Percentiles rank a stretch among this genome's conserved stretches.
These are phyloP conservation scores for Aechmea fasciata DNA, from an alignment of 176 grass and related monocot genomes.

Conservation along the genomic window DNA sequence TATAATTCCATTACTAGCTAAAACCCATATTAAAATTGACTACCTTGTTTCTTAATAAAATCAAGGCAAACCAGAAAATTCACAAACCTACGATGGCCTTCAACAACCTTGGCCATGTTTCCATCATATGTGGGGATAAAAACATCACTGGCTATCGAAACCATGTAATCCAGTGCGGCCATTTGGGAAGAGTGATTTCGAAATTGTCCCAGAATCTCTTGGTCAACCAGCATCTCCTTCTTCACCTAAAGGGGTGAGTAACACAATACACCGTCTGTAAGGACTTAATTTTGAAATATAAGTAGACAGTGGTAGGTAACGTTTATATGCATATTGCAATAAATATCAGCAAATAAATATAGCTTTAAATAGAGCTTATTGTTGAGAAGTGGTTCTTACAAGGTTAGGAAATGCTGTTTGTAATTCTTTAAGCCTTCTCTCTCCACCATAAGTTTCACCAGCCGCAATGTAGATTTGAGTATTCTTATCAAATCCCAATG, in stretches of 20 bases:
- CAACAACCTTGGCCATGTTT: slow-evolving; percentile 87
- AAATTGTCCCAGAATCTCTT: slow-evolving; percentile 54
- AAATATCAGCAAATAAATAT: slow-evolving; percentile 5
- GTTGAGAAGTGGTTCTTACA: slow-evolving; percentile 29
- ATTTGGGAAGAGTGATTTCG: slow-evolving; percentile 96
- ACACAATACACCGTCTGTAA: slow-evolving; percentile 15
- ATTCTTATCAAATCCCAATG: slow-evolving; percentile 55
- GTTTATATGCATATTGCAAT: not conserved
- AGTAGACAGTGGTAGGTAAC: not conserved
- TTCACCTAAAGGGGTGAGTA: slow-evolving; percentile 49
- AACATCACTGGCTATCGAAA: slow-evolving; percentile 79
- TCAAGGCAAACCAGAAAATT: not conserved
- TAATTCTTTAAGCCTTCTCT: slow-evolving; percentile 58
- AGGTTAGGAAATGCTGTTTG: slow-evolving; percentile 60
- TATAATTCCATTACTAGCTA: not conserved
- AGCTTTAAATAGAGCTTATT: not conserved
- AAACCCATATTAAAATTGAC: not conserved
- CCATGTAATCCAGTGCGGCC: slow-evolving; percentile 94
- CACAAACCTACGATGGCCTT: slow-evolving; percentile 80
- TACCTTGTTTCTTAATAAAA: not conserved
- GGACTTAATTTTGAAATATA: not conserved
- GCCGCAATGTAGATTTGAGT: slow-evolving; percentile 74
- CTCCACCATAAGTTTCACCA: slow-evolving; percentile 82
- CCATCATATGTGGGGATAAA: slow-evolving; percentile 87
- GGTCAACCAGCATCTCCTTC: slow-evolving; percentile 80